Percentiles rank a stretch among this genome's conserved stretches.
Evolutionary conservation across 164 flowering plant species (phyloP).

Genomic region (Nelumbo lutea): DNA sequence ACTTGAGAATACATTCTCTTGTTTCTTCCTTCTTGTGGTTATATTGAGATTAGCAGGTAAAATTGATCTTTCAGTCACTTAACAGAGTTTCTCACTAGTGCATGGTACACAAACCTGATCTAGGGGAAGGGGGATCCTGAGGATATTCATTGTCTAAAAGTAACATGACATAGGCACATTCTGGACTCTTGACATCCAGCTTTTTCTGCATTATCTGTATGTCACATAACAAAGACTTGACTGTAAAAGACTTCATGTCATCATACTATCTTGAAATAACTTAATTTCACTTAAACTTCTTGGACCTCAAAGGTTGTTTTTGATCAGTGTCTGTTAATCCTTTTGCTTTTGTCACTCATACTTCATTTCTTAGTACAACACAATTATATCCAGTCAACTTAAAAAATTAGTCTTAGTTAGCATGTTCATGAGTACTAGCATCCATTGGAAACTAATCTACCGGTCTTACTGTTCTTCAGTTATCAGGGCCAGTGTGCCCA

Average conservation of each 20-base stretch:
- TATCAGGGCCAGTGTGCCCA: conserved; percentile 76
- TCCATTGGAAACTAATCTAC: neutral
- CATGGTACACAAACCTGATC: too few species aligned
- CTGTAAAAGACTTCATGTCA: too few species aligned
- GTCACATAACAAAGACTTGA: too few species aligned
- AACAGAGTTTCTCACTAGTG: too few species aligned
- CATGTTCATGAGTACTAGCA: neutral
- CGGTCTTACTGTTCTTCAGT: conserved; percentile 30
- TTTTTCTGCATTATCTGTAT: too few species aligned
- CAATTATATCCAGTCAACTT: neutral
- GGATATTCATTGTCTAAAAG: too few species aligned
- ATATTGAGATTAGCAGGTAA: neutral
- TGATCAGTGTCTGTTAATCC: too few species aligned
- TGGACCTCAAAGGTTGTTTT: neutral
- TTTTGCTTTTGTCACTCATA: neutral
- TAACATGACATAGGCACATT: too few species aligned
- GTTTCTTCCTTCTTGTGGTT: neutral
- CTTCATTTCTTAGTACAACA: neutral
- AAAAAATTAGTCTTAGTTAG: neutral
- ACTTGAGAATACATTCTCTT: neutral
- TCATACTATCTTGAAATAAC: too few species aligned
- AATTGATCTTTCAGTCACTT: too few species aligned
- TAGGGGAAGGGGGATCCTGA: too few species aligned
- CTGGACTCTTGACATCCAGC: too few species aligned
- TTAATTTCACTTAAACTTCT: neutral